These are phyloP conservation scores for Claviceps sorghi DNA, from an alignment of 2,329 filamentous ascomycete genomes.

Conservation along the genomic window DNA sequence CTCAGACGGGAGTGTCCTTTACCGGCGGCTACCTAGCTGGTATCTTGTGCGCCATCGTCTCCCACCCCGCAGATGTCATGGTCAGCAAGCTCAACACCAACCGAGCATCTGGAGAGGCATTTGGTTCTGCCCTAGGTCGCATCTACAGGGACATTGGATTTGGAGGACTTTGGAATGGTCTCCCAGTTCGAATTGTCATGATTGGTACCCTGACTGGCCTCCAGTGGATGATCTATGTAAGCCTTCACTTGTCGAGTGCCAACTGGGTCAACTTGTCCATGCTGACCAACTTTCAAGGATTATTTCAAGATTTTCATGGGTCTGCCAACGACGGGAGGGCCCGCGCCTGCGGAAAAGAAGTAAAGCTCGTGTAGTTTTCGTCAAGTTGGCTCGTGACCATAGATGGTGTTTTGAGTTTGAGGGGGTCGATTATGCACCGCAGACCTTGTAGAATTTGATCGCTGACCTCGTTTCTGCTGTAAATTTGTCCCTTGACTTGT, in stretches of 20 bases:
- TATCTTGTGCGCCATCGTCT: conserved; percentile 74
- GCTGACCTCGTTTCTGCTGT: background rate
- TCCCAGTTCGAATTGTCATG: conserved; percentile 79
- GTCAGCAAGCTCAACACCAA: conserved; percentile 82
- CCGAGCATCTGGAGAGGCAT: conserved; percentile 60
- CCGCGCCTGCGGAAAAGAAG: conserved; percentile 39
- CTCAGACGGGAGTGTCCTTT: conserved; percentile 78
- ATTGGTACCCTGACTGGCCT: conserved; percentile 68
- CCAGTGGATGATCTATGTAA: conserved; percentile 86
- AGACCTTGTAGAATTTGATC: background rate
- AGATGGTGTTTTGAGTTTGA: background rate
- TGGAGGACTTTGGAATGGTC: conserved; percentile 76
- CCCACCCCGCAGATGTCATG: conserved; percentile 75
- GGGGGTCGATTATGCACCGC: background rate
- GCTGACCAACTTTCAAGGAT: conserved; percentile 32
- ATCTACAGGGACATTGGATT: conserved; percentile 87
- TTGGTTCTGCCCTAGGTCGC: conserved; percentile 58
- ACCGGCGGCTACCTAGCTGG: conserved; percentile 72
- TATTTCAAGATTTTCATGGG: conserved; percentile 88
- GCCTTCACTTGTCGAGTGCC: conserved; percentile 12
- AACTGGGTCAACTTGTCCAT: background rate
- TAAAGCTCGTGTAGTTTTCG: conserved; percentile 2
- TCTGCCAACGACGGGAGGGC: conserved; percentile 66
- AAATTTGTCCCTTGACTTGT: too few species aligned
- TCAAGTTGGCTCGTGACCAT: background rate